phyloP scores from a whole-genome alignment of 2,329 filamentous ascomycete genomes.

The Pseudogymnoascus sp. region DNA sequence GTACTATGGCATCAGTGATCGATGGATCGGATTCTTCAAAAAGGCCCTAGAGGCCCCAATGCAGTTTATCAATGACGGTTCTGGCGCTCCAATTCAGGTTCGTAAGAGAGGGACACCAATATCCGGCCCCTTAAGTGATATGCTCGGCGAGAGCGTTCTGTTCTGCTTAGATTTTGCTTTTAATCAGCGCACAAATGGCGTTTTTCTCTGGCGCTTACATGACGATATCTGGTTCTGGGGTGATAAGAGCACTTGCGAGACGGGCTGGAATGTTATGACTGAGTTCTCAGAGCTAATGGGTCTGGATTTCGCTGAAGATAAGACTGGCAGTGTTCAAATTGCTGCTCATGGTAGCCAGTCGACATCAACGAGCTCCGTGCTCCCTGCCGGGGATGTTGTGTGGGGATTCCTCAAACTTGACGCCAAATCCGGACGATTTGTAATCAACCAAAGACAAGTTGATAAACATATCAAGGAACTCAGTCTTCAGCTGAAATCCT shows the following conservation, averaged over 20 bases:
- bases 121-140: conserved; percentile 50
- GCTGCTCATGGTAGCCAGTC: background rate
- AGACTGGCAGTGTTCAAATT: conserved; percentile 45
- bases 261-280: conserved; percentile 51
- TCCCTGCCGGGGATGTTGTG: conserved; percentile 45
- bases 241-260: conserved; percentile 41
- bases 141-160: conserved; percentile 52
- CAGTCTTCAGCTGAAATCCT: conserved; percentile 44
- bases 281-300: conserved; percentile 49
- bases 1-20: conserved; percentile 50
- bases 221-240: conserved; percentile 65
- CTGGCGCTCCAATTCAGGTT: conserved; percentile 34
- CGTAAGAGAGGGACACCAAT: conserved; percentile 53
- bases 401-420: conserved; percentile 54
- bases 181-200: conserved; percentile 48
- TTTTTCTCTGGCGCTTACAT: conserved; percentile 52
- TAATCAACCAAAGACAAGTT: conserved; percentile 47
- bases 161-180: conserved; percentile 61
- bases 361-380: conserved; percentile 17
- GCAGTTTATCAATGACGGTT: conserved; percentile 47
- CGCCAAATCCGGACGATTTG: conserved; percentile 38
- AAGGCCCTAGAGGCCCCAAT: conserved; percentile 53
- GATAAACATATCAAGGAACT: conserved; percentile 49
- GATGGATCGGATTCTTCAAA: conserved; percentile 53
- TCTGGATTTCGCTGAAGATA: conserved; percentile 49